Percentiles rank a stretch among this genome's conserved stretches.
These are phyloP conservation scores for Sechiopsis laciniata DNA, from an alignment of 306 rosid genomes.

Conservation along the genomic window DNA sequence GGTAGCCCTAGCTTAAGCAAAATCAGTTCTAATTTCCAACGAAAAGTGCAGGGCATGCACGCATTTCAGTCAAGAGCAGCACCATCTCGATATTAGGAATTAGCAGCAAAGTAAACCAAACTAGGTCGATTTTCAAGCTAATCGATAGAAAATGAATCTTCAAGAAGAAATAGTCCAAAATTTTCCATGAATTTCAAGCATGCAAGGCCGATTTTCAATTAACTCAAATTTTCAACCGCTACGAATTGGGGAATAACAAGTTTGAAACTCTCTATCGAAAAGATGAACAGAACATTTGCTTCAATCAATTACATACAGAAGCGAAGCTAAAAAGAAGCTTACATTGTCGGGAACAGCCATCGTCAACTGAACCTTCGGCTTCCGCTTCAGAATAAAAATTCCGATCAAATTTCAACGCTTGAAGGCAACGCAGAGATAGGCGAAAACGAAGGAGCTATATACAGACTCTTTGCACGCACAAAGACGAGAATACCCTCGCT, in stretches of 20 bases:
- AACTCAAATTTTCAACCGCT: not conserved
- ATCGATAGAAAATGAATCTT: not conserved
- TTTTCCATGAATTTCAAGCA: not conserved
- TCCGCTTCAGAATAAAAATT: not conserved
- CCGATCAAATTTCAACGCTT: slow-evolving; percentile 1
- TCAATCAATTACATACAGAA: not conserved
- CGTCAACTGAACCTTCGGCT: not conserved
- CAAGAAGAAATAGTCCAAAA: not conserved
- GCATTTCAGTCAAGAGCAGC: not conserved
- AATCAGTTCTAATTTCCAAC: not conserved
- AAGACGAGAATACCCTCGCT: slow-evolving; percentile 16
- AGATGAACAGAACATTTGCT: not conserved
- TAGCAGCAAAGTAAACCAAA: not conserved
- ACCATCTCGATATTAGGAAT: not conserved
- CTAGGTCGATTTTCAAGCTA: not conserved
- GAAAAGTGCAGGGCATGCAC: not conserved
- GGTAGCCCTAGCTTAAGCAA: not conserved
- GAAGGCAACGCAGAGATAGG: not conserved
- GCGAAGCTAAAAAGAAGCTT: not conserved
- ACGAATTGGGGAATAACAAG: not conserved
- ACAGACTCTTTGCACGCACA: not conserved
- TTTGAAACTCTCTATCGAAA: not conserved
- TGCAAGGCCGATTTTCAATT: not conserved
- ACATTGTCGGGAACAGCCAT: slow-evolving; percentile 13
- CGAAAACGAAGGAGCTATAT: slow-evolving; percentile 7